Evolutionary conservation across 75 land plant genomes (phyloP), one percentile per base, ranked within the genome.

Genomic region (Cunninghamia lanceolata): DNA sequence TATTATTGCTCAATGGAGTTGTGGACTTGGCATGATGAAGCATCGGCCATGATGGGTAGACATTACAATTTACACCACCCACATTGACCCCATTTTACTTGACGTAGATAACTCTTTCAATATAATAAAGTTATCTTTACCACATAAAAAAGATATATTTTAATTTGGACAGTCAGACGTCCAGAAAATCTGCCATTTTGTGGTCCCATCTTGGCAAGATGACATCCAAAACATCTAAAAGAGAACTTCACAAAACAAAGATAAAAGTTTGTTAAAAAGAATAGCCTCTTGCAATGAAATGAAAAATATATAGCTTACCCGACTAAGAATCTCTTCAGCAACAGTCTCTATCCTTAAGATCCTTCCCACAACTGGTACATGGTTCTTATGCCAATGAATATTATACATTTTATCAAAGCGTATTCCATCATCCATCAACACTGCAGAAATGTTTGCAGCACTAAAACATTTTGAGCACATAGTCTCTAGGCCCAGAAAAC

Each of bases 351-450:
- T 96, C 84, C 99, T 87, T 82, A 95, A 83, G 30, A 98, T 89
- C 59, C 97, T 91, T 83, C 95, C 94, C 76, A 95, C 98, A 85
- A 82, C 52, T 9, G 95, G 95, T 52, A 89, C 90, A 88, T 82
- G 87, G 38, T 63, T 68, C 81, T 89, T 88, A 84, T 98, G 99
- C 99, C 99, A 98, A 30, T 89, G 89, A 75, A 93, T 85, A n/a
- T 89, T 84, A 83, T 92, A 89, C 94, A 88, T 96, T 83, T 94
- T 94, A 88, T 95, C 95, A 73, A 98, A 89, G 28, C 85, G 80
- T 36, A 98, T 85, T 54, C 99, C 99, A 92, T 96, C 98, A 87
- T 98, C 99, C 63, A 98, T 93, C 28, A 96, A 86, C 43, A 98
- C 73, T 13, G 91, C 89, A 84, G 96, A 92, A 45, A 98, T 88